Conservation (phyloP, 1,284 basidiomycete species). For the Cutaneotrichosporon daszewskae region DNA sequence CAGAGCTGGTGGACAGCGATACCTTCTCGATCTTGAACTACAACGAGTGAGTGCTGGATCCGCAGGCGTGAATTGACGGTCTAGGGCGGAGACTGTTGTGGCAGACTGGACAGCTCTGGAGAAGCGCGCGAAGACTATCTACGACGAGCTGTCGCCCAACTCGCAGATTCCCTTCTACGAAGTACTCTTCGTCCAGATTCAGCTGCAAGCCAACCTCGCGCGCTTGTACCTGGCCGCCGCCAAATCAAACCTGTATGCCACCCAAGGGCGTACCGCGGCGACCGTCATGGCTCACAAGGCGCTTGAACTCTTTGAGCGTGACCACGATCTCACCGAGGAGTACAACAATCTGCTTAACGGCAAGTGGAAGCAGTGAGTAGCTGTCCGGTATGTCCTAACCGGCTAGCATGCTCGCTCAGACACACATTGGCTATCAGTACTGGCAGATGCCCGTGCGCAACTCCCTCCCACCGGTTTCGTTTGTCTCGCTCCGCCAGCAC, state of each 20-base stretch:
- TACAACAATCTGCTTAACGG: constrained; percentile 58
- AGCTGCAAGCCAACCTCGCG: constrained; percentile 50
- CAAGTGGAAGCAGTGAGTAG: constrained; percentile 39
- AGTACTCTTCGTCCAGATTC: constrained; percentile 59
- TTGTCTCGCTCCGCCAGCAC: constrained; percentile 5
- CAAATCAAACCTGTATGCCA: constrained; percentile 58
- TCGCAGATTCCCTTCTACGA: constrained; percentile 62
- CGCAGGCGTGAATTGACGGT: constrained; percentile 7
- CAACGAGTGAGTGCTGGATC: constrained; percentile 60
- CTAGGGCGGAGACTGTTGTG: constrained; percentile 58
- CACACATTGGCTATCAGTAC: constrained; percentile 47
- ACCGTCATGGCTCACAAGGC: constrained; percentile 57
- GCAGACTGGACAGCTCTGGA: constrained; percentile 53
- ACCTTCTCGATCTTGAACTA: constrained; percentile 62
- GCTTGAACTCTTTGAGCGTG: constrained; percentile 39
- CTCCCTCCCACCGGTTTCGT: constrained; percentile 38
- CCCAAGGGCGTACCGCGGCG: constrained; percentile 60
- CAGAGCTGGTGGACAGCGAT: constrained; percentile 60
- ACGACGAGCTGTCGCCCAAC: constrained; percentile 52
- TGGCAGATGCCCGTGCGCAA: constrained; percentile 65
- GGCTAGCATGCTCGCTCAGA: constrained; percentile 66
- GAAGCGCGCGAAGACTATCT: constrained; percentile 55
- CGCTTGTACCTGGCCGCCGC: constrained; percentile 54
- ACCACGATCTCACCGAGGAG: constrained; percentile 39
- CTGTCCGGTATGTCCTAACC: too few species aligned